Conservation (phyloP, 306 rosid genomes). For the Cicer arietinum region DNA sequence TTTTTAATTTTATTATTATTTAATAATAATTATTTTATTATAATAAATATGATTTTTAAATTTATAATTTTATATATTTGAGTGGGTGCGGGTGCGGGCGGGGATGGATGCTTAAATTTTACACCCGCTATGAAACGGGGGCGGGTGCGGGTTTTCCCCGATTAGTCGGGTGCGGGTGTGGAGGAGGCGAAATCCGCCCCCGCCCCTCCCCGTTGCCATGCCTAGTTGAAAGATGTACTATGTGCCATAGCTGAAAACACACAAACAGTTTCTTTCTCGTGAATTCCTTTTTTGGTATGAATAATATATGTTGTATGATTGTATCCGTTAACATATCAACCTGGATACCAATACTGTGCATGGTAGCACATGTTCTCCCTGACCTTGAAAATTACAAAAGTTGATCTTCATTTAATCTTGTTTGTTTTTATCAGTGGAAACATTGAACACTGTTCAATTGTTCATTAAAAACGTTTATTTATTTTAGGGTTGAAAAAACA, state of each 20-base stretch:
- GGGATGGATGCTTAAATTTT: too few relatives aligned
- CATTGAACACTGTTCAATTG: background rate
- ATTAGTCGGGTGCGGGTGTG: too few relatives aligned
- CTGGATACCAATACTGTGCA: background rate
- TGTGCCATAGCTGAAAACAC: background rate
- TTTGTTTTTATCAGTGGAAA: constrained; percentile 12
- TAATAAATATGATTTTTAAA: too few relatives aligned
- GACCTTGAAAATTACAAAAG: constrained; percentile 1
- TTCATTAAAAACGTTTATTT: background rate
- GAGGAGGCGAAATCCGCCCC: too few relatives aligned
- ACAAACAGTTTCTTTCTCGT: constrained; percentile 9
- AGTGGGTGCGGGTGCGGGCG: too few relatives aligned
- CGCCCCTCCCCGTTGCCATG: too few relatives aligned
- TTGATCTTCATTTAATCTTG: background rate
- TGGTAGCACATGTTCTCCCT: background rate
- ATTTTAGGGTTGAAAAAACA: background rate
- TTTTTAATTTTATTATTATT: too few relatives aligned
- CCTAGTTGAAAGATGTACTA: background rate
- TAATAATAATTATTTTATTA: too few relatives aligned
- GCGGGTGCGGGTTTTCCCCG: too few relatives aligned
- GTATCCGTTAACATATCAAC: constrained; percentile 9
- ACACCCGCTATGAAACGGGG: too few relatives aligned
- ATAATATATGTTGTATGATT: background rate
- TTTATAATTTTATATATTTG: too few relatives aligned
- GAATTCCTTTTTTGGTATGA: background rate